These are phyloP conservation scores for Cladosporium austrohemisphaericum DNA, from an alignment of 2,329 filamentous ascomycete species.

Conservation along the genomic window DNA sequence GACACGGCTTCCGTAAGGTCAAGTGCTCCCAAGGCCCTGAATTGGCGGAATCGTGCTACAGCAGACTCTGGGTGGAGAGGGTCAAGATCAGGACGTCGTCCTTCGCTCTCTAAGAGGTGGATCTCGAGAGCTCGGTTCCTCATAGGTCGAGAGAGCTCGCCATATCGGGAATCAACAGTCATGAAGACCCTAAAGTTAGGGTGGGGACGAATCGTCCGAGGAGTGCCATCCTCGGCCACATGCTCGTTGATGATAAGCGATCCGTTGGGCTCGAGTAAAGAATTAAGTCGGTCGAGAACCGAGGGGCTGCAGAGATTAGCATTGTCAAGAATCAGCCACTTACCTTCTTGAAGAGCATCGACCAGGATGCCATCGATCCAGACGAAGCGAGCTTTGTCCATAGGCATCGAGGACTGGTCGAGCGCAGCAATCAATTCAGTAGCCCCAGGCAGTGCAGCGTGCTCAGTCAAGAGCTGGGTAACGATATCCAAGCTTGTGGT, in stretches of 20 bases:
- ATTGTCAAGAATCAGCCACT: constrained; percentile 95
- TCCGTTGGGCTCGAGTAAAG: constrained; percentile 85
- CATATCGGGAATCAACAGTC: constrained; percentile 86
- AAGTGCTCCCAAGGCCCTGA: not conserved
- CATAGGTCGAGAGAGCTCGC: constrained; percentile 94
- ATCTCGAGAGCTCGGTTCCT: constrained; percentile 91
- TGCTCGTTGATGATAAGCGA: constrained; percentile 91
- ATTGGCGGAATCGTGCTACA: constrained; percentile 25
- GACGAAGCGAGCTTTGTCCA: constrained; percentile 79
- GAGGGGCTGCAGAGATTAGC: constrained; percentile 95
- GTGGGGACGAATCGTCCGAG: constrained; percentile 76
- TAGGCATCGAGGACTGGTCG: constrained; percentile 30
- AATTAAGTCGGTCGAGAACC: constrained; percentile 90
- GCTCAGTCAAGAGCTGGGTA: constrained; percentile 14
- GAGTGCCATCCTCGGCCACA: constrained; percentile 74
- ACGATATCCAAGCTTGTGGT: constrained; percentile 3
- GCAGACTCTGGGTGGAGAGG: constrained; percentile 28
- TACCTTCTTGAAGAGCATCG: constrained; percentile 76
- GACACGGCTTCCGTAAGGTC: not conserved
- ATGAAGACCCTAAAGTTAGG: constrained; percentile 87
- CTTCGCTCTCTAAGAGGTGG: constrained; percentile 51
- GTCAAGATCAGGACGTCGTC: not conserved
- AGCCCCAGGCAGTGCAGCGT: constrained; percentile 4
- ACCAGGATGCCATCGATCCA: constrained; percentile 95
- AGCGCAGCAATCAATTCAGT: constrained; percentile 16